These are phyloP conservation scores for Boletus albobrunnescens DNA, from an alignment of 1,284 basidiomycete genomes.

Conservation along the genomic window DNA sequence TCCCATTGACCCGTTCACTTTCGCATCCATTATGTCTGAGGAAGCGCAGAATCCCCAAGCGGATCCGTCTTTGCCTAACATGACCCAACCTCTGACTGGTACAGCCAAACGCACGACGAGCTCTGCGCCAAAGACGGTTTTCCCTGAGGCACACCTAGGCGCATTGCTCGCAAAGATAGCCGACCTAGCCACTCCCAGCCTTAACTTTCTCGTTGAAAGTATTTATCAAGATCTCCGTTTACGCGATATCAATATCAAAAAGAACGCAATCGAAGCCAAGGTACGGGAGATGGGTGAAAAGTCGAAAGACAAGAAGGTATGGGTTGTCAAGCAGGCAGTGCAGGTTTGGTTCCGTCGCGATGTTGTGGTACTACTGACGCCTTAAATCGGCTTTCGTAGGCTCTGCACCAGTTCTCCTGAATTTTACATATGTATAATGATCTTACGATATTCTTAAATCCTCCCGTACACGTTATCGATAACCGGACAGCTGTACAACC, in stretches of 20 bases:
- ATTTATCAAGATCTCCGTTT: constrained; percentile 63
- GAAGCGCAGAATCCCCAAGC: constrained; percentile 28
- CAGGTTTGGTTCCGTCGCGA: constrained; percentile 27
- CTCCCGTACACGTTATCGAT: constrained; percentile 2
- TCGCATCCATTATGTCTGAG: constrained; percentile 50
- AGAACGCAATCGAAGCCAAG: constrained; percentile 77
- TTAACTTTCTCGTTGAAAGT: constrained; percentile 66
- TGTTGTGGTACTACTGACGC: background rate
- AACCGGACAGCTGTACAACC: no score
- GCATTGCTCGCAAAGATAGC: constrained; percentile 57
- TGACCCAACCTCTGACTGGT: constrained; percentile 17
- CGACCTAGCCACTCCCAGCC: constrained; percentile 51
- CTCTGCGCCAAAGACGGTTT: constrained; percentile 50
- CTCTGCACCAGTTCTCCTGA: constrained; percentile 10
- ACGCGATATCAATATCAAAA: constrained; percentile 72
- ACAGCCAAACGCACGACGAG: constrained; percentile 37
- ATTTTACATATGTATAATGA: constrained; percentile 1
- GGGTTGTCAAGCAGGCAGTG: constrained; percentile 55
- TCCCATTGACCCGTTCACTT: constrained; percentile 76
- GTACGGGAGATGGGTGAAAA: constrained; percentile 71
- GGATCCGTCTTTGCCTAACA: constrained; percentile 35
- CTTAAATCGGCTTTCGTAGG: constrained; percentile 9
- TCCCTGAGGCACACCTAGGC: constrained; percentile 63
- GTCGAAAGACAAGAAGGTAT: constrained; percentile 62
- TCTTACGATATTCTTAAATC: constrained; percentile 12